Evolutionary conservation across 306 rosid genomes (phyloP).

Genomic region (Bauhinia variegata): DNA sequence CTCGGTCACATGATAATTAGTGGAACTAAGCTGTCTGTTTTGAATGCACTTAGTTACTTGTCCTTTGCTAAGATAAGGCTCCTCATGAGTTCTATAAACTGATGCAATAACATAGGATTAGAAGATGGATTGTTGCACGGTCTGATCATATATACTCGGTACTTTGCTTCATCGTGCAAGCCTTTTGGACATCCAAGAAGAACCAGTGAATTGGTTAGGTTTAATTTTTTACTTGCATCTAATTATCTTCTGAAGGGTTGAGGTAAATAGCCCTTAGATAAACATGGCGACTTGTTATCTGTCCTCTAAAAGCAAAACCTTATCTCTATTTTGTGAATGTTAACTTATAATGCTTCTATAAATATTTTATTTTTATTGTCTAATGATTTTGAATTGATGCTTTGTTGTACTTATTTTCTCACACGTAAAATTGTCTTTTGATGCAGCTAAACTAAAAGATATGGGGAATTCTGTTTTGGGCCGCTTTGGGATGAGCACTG

Average conservation of each 20-base stretch:
- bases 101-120: no score
- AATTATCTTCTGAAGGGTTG: no score
- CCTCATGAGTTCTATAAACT: background rate
- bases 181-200: constrained; percentile 5
- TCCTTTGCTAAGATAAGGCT: constrained; percentile 4
- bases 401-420: constrained; percentile 10
- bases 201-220: constrained; percentile 4
- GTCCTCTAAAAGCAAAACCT: background rate
- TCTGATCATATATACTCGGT: no score
- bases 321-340: background rate
- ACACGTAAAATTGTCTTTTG: constrained; percentile 1
- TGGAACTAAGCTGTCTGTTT: background rate
- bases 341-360: no score
- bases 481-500: constrained; percentile 89
- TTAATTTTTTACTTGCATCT: constrained; percentile 21
- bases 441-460: constrained; percentile 81
- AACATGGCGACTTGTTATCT: background rate
- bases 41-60: background rate
- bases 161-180: background rate
- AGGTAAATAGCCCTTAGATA: background rate
- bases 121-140: no score
- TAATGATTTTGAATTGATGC: background rate
- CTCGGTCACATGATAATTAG: background rate
- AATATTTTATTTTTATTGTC: background rate
- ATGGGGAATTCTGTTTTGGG: constrained; percentile 92